Evolutionary conservation across 768 basidiomycete species (phyloP), one percentile per base, ranked within the genome.

Genomic region (Podaxis rugospora): DNA sequence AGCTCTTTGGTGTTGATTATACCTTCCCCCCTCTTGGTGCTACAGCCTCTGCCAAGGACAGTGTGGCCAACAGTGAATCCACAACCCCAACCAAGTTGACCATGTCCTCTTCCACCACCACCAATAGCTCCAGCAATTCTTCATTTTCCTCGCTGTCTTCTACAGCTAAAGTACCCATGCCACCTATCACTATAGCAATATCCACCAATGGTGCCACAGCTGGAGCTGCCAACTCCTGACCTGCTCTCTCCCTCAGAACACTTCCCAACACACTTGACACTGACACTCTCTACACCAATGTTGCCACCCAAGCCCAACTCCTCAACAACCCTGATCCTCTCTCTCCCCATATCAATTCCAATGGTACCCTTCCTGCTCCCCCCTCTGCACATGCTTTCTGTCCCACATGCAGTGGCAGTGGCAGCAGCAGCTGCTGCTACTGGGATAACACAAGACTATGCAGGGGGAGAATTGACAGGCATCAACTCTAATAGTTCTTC

Each of bases 291-390:
- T 61, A 57, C 51, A 2, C 18, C 55, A 39, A 54, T n/a, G 6
- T 37, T 10, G 16, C 32, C 21, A 25, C 27, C 32, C 37, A n/a
- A n/a, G n/a, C 53, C 9, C 50, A 59, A 13, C 50, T n/a, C n/a
- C n/a, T n/a, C 57, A 9, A 51, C 23, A 5, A 60, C 66, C 21
- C 65, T 64, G 7, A 58, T 66, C 23, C 59, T 64, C 39, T 62
- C 59, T 18, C 18, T 2, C 14, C 35, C 57, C 76, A 75, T 50
- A 73, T 79, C 11, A 78, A 83, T 4, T 79, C 82, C 1, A 78
- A 79, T 64, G 78, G n/a, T n/a, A n/a, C n/a, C n/a, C n/a, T n/a
- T n/a, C n/a, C n/a, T n/a, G n/a, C n/a, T n/a, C n/a, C n/a, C n/a
- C n/a, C n/a, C n/a, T n/a, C n/a, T n/a, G n/a, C n/a, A n/a, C n/a